Evolutionary conservation across 371 early-diverging fungal genomes (phyloP).

Genomic region (Mucor plumbeus): DNA sequence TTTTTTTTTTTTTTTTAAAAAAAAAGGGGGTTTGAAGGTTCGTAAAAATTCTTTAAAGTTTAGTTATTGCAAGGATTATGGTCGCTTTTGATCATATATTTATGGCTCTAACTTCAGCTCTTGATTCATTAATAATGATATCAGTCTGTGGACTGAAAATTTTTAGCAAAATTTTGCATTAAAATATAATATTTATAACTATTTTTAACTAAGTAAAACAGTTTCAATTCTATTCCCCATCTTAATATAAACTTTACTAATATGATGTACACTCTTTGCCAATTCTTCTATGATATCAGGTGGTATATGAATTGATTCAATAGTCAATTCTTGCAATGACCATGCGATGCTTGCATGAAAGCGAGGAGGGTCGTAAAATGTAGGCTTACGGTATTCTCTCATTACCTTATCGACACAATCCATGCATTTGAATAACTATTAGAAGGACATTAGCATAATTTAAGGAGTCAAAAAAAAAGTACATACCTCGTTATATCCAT

Average conservation of each 20-base stretch:
- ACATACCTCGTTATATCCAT: constrained; percentile 49
- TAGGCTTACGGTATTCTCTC: constrained; percentile 26
- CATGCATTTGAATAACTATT: constrained; percentile 31
- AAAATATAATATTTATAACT: neutral
- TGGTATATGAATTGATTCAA: constrained; percentile 25
- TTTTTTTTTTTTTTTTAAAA: too few species aligned
- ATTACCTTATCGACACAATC: constrained; percentile 33
- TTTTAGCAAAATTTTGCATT: neutral
- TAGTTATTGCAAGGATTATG: too few species aligned
- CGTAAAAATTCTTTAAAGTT: too few species aligned
- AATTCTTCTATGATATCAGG: constrained; percentile 17
- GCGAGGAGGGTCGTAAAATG: constrained; percentile 53
- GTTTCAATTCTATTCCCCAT: constrained; percentile 40
- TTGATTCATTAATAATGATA: too few species aligned
- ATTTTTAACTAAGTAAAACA: neutral
- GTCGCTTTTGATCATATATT: too few species aligned
- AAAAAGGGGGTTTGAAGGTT: too few species aligned
- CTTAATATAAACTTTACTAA: constrained; percentile 34
- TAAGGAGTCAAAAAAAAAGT: neutral
- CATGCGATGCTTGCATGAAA: constrained; percentile 58
- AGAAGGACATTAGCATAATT: neutral
- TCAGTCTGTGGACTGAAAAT: too few species aligned
- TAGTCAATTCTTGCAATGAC: constrained; percentile 25
- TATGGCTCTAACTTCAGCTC: too few species aligned
- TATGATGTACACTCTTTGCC: neutral